phyloP scores from a whole-genome alignment of 2,329 filamentous ascomycete species.

The Aureobasidium sp. region DNA sequence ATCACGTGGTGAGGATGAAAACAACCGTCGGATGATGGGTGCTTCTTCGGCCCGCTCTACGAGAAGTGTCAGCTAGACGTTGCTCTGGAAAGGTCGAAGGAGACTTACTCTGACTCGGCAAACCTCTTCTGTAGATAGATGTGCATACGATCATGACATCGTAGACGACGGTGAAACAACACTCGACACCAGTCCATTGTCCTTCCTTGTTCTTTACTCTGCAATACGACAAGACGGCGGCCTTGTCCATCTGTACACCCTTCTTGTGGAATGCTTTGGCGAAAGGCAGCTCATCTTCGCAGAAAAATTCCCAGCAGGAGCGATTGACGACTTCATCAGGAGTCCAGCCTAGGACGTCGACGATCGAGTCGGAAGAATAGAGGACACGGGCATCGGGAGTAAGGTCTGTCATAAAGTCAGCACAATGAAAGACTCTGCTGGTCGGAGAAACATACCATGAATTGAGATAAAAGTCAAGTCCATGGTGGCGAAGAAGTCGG shows the following conservation, averaged over 20 bases:
- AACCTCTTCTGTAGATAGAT: slow-evolving; percentile 62
- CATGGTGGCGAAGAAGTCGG: background rate
- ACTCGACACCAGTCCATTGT: slow-evolving; percentile 72
- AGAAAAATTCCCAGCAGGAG: slow-evolving; percentile 81
- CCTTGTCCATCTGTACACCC: slow-evolving; percentile 71
- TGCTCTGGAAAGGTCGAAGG: too few species aligned
- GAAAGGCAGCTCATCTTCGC: slow-evolving; percentile 69
- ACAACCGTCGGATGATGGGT: slow-evolving; percentile 68
- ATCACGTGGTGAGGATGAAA: slow-evolving; percentile 72
- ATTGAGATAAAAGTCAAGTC: slow-evolving; percentile 73
- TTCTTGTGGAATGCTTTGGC: slow-evolving; percentile 65
- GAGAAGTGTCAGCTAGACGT: background rate
- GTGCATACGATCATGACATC: slow-evolving; percentile 81
- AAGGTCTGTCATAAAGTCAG: slow-evolving; percentile 47
- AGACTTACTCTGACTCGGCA: slow-evolving; percentile 63
- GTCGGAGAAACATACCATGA: slow-evolving; percentile 51
- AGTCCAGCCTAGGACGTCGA: slow-evolving; percentile 72
- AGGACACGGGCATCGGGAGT: slow-evolving; percentile 67
- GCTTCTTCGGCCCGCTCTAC: slow-evolving; percentile 69
- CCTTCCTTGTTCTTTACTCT: slow-evolving; percentile 60
- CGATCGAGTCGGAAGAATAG: slow-evolving; percentile 75
- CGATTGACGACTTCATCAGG: slow-evolving; percentile 66
- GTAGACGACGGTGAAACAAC: slow-evolving; percentile 82
- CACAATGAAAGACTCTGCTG: background rate
- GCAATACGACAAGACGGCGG: slow-evolving; percentile 74